A percentile compares a stretch with the other conserved stretches of the same genome.
Evolutionary conservation across 345 rosid genomes (phyloP).

Genomic region (Linum trigynum): DNA sequence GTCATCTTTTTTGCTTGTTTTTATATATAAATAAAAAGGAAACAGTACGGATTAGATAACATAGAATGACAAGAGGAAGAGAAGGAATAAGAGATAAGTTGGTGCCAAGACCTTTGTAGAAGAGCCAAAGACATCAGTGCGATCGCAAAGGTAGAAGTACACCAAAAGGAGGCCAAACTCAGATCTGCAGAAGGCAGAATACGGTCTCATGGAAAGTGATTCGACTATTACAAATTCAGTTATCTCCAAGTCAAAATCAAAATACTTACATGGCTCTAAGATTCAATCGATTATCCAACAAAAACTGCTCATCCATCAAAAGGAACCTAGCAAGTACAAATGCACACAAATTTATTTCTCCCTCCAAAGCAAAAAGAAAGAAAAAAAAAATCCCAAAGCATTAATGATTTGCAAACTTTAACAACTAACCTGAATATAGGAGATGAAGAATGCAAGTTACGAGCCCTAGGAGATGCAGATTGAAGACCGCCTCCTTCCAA

Average conservation of each 20-base stretch:
- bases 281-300: constrained; percentile 66
- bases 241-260: constrained; percentile 1
- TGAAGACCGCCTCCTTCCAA: constrained; percentile 85
- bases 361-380: too few species aligned
- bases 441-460: constrained; percentile 31
- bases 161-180: constrained; percentile 59
- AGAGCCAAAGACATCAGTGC: constrained; percentile 69
- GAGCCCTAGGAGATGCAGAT: constrained; percentile 66
- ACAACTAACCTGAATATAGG: constrained; percentile 52
- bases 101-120: constrained; percentile 57
- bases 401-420: neutral
- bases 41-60: neutral
- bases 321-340: constrained; percentile 44
- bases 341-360: neutral
- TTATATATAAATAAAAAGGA: neutral
- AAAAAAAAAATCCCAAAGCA: too few species aligned
- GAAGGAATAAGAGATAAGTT: constrained; percentile 4
- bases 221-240: neutral
- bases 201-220: neutral
- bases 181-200: constrained; percentile 37
- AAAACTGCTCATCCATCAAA: constrained; percentile 75
- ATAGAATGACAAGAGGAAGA: neutral
- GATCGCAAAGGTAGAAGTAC: constrained; percentile 78
- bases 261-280: constrained; percentile 82
- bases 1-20: neutral